Base-by-base conservation (phyloP, 177 flowering plant genomes). In the Tripterygium wilfordii region DNA sequence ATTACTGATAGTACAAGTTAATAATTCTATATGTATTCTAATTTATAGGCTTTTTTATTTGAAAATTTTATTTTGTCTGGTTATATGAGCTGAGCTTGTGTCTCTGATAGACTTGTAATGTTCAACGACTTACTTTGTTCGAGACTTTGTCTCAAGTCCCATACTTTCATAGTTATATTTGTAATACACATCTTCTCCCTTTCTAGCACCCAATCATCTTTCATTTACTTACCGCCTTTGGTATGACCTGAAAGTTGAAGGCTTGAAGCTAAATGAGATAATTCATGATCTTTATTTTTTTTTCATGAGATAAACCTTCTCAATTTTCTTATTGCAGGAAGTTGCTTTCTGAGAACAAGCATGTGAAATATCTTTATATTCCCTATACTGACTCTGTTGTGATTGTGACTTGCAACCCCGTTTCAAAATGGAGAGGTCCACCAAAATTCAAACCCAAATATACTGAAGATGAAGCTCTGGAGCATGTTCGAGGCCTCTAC, bases 311-410 rank as follows among this genome's bases (percentile, higher is more conserved):
- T 14, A 42, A 10, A 42, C 4, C 5, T 25, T 1, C 3, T 24
- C 4, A 23, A 14, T 26, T 32, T 24, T 43, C 24, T n/a, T 35
- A 60, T 36, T 72, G 50, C 75, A 94, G 99, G 78, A 89, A 85
- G 62, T 71, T 79, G 61, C 76, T 94, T 5, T 67, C 88, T 54
- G 95, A 89, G 45, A 89, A 94, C 68, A 94, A 83, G 82, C 99
- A 94, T 69, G 76, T 94, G 53, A 94, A 87, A 67, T 94, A 94
- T 67, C 71, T 94, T 63, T 64, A 85, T 55, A 87, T 94, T 61
- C 99, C 99, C 36, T 94, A 87, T 57, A 89, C 96, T 0, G 97
- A 94, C 57, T 66, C 81, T 43, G 85, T 89, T 59, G 97, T 94
- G 60, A 88, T 94, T 57, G 99, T 94, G 55, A 79, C 48, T 8